A percentile compares a stretch with the other conserved stretches of the same genome.
These are phyloP conservation scores for Rhododendron molle DNA, from an alignment of 148 eudicot genomes.

Conservation along the genomic window DNA sequence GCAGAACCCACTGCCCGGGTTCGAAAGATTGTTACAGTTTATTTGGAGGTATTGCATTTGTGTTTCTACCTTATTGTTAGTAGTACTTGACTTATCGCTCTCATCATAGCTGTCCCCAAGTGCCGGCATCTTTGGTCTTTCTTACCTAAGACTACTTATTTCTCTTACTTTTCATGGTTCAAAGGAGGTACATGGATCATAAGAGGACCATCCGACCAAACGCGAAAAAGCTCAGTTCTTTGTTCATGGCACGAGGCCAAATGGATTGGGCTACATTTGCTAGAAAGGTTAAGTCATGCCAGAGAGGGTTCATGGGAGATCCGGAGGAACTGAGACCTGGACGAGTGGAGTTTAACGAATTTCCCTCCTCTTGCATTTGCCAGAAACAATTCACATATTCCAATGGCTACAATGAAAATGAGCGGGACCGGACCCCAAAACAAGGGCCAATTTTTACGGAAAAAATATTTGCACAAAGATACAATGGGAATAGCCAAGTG, in stretches of 20 bases:
- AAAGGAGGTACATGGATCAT: slow-evolving; percentile 96
- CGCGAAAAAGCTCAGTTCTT: slow-evolving; percentile 80
- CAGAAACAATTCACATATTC: slow-evolving; percentile 41
- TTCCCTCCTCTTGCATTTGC: slow-evolving; percentile 81
- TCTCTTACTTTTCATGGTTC: slow-evolving; percentile 6
- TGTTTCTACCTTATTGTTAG: not conserved
- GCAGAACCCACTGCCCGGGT: not conserved
- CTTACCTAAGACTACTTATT: not conserved
- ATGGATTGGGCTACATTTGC: slow-evolving; percentile 74
- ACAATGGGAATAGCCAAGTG: not conserved
- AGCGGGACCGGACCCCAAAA: slow-evolving; percentile 16
- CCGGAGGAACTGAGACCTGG: slow-evolving; percentile 85
- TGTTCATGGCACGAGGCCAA: slow-evolving; percentile 55
- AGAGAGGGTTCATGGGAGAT: slow-evolving; percentile 94
- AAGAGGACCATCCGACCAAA: slow-evolving; percentile 92
- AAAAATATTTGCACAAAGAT: not conserved
- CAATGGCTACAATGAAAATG: slow-evolving; percentile 12
- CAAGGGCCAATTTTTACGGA: slow-evolving; percentile 10
- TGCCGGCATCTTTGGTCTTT: not conserved
- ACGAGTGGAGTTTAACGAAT: slow-evolving; percentile 78
- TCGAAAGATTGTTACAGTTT: not conserved
- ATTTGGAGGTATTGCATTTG: not conserved
- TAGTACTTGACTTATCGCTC: not conserved
- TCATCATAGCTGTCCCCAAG: not conserved
- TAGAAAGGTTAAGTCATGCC: slow-evolving; percentile 80